A percentile compares a stretch with the other conserved stretches of the same genome.
phyloP scores from a whole-genome alignment of 305 asterid genomes.

The Fraxinus angustifolia region DNA sequence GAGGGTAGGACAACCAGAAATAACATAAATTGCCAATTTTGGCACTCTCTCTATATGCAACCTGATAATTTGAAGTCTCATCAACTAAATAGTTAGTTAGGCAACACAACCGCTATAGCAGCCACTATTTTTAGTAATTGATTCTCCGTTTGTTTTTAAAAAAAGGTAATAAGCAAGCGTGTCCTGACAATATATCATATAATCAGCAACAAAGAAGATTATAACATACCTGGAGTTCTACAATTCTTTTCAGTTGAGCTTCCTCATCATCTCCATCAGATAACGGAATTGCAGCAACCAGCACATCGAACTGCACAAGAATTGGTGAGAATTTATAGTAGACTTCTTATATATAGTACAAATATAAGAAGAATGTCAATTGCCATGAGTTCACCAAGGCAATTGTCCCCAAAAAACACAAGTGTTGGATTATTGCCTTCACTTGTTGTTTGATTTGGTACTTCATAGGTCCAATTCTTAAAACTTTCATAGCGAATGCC shows the following conservation, averaged over 20 bases:
- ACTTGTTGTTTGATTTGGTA: not conserved
- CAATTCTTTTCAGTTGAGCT: slow-evolving; percentile 70
- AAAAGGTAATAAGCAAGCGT: not conserved
- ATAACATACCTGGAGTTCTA: slow-evolving; percentile 61
- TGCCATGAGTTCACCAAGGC: not conserved
- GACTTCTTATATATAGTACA: not conserved
- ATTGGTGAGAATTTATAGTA: not conserved
- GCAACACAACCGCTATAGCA: not conserved
- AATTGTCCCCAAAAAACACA: not conserved
- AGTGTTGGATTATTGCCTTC: not conserved
- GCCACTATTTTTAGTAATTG: not conserved
- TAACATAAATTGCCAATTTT: not conserved
- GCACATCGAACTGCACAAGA: slow-evolving; percentile 59
- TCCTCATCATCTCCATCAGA: slow-evolving; percentile 83
- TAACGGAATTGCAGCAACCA: slow-evolving; percentile 85
- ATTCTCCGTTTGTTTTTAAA: not conserved
- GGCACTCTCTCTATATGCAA: not conserved
- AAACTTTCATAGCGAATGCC: not conserved
- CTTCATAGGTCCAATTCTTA: not conserved
- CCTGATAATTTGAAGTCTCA: not conserved
- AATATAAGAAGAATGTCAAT: not conserved
- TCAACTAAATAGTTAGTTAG: not conserved
- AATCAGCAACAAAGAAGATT: not conserved
- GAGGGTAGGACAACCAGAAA: not conserved
- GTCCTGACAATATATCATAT: not conserved